Base-by-base conservation (phyloP, 2,329 filamentous ascomycete genomes). In the Phyllachora maydis region DNA sequence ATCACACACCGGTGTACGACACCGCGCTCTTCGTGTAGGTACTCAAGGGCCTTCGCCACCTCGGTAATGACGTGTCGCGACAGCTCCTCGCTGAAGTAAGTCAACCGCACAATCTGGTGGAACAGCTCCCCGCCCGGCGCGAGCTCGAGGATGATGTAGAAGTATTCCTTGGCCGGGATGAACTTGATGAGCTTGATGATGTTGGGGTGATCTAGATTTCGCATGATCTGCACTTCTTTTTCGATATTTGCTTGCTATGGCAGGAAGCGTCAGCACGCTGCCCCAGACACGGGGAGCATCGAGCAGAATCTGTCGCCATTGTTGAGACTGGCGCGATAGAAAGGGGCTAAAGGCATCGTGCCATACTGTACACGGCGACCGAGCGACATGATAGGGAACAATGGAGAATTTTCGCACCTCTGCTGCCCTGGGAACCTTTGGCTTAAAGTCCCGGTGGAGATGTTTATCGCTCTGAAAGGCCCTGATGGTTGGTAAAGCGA, bases 211-310 rank as follows among this genome's bases (percentile, higher is more conserved):
- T 95, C 82, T 22, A 98, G 61, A 40, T 90, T 77, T 32, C 83
- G 79, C 85, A 98, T 98, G 37, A 98, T 98, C 41, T 92, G 79
- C 9, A 98, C 88, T 49, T 98, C 88, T 52, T 98, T 98, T 30
- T 98, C 56, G 34, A 98, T 95, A 41, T 95, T 98, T 32, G 85
- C 79, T n/a, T n/a, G n/a, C n/a, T n/a, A n/a, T n/a, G n/a, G n/a
- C n/a, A n/a, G n/a, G n/a, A n/a, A n/a, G n/a, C n/a, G n/a, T n/a
- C n/a, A n/a, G n/a, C n/a, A n/a, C n/a, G n/a, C n/a, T n/a, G n/a
- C n/a, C n/a, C n/a, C n/a, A n/a, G n/a, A 26, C 30, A 24, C 21
- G 22, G 23, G 16, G 26, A 27, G 26, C 26, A 37, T 37, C 35
- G 30, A 26, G n/a, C n/a, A n/a, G n/a, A n/a, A n/a, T n/a, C n/a